A percentile compares a stretch with the other conserved stretches of the same genome.
These are phyloP conservation scores for Geoglossum cookeanum DNA, from an alignment of 2,329 filamentous ascomycete species.

Conservation along the genomic window DNA sequence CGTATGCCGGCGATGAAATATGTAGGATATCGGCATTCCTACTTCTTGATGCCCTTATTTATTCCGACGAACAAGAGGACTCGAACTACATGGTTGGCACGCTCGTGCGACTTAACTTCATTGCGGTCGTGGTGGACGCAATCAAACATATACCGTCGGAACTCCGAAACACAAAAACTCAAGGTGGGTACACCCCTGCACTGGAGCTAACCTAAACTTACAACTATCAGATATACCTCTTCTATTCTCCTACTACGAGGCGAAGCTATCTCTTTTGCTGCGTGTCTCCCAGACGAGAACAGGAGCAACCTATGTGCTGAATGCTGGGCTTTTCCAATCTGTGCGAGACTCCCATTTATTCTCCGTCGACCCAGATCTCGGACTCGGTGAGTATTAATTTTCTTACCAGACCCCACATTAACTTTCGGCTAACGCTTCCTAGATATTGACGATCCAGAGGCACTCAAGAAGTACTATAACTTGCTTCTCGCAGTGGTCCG, in stretches of 20 bases:
- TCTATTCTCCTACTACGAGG: constrained; percentile 44
- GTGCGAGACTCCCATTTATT: constrained; percentile 74
- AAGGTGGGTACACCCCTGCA: constrained; percentile 27
- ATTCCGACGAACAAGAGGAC: constrained; percentile 50
- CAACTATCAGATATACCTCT: constrained; percentile 29
- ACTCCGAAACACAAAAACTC: constrained; percentile 36
- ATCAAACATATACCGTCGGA: constrained; percentile 61
- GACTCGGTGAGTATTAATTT: constrained; percentile 38
- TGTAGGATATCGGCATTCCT: constrained; percentile 76
- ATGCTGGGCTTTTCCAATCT: constrained; percentile 69
- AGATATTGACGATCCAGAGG: constrained; percentile 47
- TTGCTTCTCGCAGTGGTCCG: constrained; percentile 64
- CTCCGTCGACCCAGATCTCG: constrained; percentile 76
- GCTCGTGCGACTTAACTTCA: constrained; percentile 73
- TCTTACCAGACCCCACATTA: background rate
- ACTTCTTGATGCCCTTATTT: constrained; percentile 60
- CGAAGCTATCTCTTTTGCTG: constrained; percentile 64
- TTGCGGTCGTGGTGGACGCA: constrained; percentile 76
- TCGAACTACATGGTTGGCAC: constrained; percentile 59
- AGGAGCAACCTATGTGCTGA: constrained; percentile 76
- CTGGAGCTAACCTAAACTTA: background rate
- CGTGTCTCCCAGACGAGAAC: constrained; percentile 64
- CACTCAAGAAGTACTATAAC: constrained; percentile 65
- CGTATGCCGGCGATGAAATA: constrained; percentile 60
- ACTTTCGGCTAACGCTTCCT: constrained; percentile 7